Conservation (phyloP, 1,139 yeast genomes). For the Debaryomycetaceae sp. region DNA sequence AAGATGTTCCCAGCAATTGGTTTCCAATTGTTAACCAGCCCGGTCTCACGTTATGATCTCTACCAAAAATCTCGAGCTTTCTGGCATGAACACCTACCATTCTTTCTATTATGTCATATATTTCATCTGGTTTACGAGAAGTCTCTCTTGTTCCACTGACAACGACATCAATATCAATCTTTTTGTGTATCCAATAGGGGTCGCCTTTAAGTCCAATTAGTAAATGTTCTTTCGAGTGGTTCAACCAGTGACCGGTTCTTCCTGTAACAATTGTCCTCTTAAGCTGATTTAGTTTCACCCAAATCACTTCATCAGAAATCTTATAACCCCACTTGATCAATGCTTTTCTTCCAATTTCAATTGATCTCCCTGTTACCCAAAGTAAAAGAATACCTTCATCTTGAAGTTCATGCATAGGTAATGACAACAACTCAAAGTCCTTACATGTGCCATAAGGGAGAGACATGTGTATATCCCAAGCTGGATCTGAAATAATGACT, state of each 20-base stretch:
- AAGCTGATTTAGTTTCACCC: constrained; percentile 89
- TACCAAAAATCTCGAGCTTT: constrained; percentile 84
- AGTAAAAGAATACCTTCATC: constrained; percentile 78
- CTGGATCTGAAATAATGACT: constrained; percentile 86
- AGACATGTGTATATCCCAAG: constrained; percentile 86
- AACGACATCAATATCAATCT: constrained; percentile 70
- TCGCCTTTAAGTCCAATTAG: constrained; percentile 80
- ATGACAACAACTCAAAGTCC: constrained; percentile 63
- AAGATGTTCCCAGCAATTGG: constrained; percentile 60
- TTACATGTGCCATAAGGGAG: constrained; percentile 76
- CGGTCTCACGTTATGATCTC: constrained; percentile 78
- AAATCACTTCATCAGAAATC: constrained; percentile 74
- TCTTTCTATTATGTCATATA: constrained; percentile 81
- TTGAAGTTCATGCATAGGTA: constrained; percentile 69
- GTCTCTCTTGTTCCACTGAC: constrained; percentile 87
- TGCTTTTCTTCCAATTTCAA: constrained; percentile 81
- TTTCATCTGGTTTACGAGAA: constrained; percentile 86
- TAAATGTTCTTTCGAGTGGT: constrained; percentile 90
- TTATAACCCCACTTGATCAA: constrained; percentile 78
- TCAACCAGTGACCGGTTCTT: constrained; percentile 94
- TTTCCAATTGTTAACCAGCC: constrained; percentile 94
- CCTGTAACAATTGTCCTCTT: constrained; percentile 91
- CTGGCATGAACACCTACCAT: constrained; percentile 72
- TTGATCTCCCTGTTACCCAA: constrained; percentile 95
- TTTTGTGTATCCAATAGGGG: constrained; percentile 67